Evolutionary conservation across 2,329 filamentous ascomycete species (phyloP).

Genomic region (Cordyceps cicadae): DNA sequence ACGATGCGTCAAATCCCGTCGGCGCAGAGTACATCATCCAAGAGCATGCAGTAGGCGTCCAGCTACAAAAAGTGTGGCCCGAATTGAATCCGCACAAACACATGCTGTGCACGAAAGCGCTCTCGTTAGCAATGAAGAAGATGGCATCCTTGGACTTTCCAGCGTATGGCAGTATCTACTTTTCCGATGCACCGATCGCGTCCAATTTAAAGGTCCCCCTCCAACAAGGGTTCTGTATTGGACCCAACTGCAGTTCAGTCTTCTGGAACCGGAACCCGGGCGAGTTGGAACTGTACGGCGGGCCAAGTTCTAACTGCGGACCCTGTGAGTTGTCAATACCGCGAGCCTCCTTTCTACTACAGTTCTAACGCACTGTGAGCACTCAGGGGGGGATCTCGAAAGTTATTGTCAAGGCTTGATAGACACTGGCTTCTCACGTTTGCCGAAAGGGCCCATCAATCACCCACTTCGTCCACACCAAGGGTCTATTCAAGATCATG

Average conservation of each 20-base stretch:
- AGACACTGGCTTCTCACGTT: background rate
- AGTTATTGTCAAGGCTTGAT: conserved; percentile 1
- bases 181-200: background rate
- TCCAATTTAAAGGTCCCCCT: background rate
- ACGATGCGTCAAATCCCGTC: background rate
- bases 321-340: background rate
- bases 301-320: background rate
- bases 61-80: background rate
- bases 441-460: background rate
- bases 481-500: background rate
- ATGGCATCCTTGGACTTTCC: background rate
- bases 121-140: background rate
- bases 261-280: background rate
- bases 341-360: background rate
- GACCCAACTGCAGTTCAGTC: background rate
- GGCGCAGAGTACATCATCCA: conserved; percentile 2
- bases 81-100: background rate
- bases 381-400: background rate
- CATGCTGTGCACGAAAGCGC: background rate
- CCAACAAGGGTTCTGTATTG: background rate
- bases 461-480: background rate
- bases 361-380: background rate
- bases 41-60: background rate
- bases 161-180: background rate
- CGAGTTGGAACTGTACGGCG: background rate